Evolutionary conservation across 768 basidiomycete genomes (phyloP).

Genomic region (Candolleomyces aberdarensis): DNA sequence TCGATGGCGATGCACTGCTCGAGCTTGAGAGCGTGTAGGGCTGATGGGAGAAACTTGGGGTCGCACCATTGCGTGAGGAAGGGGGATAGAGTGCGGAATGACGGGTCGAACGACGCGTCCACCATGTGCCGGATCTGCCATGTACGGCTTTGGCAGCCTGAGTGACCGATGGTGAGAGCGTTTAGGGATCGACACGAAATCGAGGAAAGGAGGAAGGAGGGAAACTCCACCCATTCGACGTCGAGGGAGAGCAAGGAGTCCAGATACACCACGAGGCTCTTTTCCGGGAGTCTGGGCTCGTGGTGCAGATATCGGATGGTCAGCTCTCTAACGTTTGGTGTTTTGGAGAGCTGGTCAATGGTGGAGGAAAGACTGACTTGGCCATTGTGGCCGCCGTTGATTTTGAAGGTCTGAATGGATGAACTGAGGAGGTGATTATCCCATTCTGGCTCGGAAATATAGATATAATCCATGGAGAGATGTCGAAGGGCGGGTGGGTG

Average conservation of each 20-base stretch:
- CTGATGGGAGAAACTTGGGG: conserved; percentile 14
- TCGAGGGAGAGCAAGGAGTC: conserved; percentile 18
- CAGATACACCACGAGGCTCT: conserved; percentile 9
- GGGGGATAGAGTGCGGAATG: conserved; percentile 8
- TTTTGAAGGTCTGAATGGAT: conserved; percentile 20
- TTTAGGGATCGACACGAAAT: conserved; percentile 21
- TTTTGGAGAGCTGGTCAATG: conserved; percentile 5
- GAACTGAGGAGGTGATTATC: conserved; percentile 21
- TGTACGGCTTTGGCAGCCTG: background rate
- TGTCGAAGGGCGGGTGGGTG: background rate
- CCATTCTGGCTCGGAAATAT: background rate
- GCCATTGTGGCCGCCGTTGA: conserved; percentile 2
- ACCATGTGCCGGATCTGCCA: too few relatives aligned
- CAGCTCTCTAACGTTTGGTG: background rate
- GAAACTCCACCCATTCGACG: conserved; percentile 11
- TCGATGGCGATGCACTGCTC: conserved; percentile 14
- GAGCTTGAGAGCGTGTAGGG: conserved; percentile 27
- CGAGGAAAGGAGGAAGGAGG: conserved; percentile 17
- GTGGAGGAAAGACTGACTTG: background rate
- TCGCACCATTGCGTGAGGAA: conserved; percentile 28
- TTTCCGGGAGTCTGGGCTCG: background rate
- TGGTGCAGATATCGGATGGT: background rate
- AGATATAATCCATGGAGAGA: background rate
- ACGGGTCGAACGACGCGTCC: background rate
- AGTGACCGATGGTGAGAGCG: conserved; percentile 18